Percentiles rank a stretch among this genome's conserved stretches.
Conservation (phyloP, 257 asterid genomes). For the Fraxinus pennsylvanica region DNA sequence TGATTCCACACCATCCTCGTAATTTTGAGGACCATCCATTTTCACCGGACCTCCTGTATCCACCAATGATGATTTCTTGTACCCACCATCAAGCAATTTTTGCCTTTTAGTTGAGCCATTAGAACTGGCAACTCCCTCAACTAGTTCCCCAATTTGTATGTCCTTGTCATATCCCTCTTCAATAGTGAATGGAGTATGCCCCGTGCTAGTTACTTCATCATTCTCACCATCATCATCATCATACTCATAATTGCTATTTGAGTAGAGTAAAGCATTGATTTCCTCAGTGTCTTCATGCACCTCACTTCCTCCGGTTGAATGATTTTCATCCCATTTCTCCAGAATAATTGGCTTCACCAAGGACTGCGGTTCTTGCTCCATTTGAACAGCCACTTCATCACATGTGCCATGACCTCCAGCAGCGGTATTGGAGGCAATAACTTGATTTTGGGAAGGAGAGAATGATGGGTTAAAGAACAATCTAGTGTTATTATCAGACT, state of each 20-base stretch:
- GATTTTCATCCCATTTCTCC: constrained; percentile 44
- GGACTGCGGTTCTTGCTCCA: constrained; percentile 29
- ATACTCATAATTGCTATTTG: constrained; percentile 53
- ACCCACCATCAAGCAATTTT: constrained; percentile 62
- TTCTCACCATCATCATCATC: constrained; percentile 46
- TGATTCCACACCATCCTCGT: constrained; percentile 42
- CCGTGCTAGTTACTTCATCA: constrained; percentile 77
- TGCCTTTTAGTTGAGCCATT: constrained; percentile 60
- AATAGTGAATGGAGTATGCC: constrained; percentile 39
- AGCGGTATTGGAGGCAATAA: constrained; percentile 27
- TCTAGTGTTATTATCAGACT: constrained; percentile 58
- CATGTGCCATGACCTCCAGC: constrained; percentile 25
- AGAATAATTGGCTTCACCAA: constrained; percentile 29
- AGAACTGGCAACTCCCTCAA: constrained; percentile 58
- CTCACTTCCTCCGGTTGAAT: constrained; percentile 47
- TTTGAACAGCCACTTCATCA: constrained; percentile 32
- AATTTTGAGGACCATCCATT: constrained; percentile 23
- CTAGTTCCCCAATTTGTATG: constrained; percentile 29
- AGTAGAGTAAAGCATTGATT: constrained; percentile 71
- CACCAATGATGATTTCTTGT: constrained; percentile 51
- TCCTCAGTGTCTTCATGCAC: constrained; percentile 69
- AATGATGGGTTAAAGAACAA: constrained; percentile 47
- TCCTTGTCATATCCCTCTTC: constrained; percentile 27
- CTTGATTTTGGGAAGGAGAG: constrained; percentile 32
- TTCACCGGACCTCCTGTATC: constrained; percentile 30